Percentiles rank a stretch among this genome's conserved stretches.
Evolutionary conservation across 2,329 filamentous ascomycete genomes (phyloP).

Genomic region (Paecilomyces sp.): DNA sequence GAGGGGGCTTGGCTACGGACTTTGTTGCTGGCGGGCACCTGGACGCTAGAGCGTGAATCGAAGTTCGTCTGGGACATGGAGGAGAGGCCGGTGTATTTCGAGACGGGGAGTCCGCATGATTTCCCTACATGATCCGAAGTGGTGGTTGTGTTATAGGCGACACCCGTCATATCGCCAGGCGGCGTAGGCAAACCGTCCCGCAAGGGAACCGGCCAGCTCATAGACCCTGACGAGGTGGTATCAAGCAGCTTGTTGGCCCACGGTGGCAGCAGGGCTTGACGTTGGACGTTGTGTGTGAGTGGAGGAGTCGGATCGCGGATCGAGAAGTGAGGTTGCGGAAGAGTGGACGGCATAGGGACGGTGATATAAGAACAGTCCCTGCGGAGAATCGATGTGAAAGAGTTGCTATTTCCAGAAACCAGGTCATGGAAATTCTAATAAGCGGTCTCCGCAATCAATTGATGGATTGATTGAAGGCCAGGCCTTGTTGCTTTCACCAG

Average conservation of each 20-base stretch:
- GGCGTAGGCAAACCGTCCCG: slow-evolving; percentile 35
- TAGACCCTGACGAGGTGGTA: slow-evolving; percentile 9
- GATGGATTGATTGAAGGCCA: background rate
- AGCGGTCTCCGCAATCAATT: background rate
- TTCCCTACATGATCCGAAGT: slow-evolving; percentile 24
- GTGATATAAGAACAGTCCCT: slow-evolving; percentile 6
- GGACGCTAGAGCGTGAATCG: slow-evolving; percentile 13
- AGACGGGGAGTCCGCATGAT: slow-evolving; percentile 16
- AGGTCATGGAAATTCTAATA: slow-evolving; percentile 11
- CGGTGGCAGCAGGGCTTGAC: slow-evolving; percentile 6
- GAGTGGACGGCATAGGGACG: slow-evolving; percentile 28
- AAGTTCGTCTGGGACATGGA: slow-evolving; percentile 14
- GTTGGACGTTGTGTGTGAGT: slow-evolving; percentile 12
- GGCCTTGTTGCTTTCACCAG: background rate
- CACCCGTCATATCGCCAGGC: slow-evolving; percentile 35
- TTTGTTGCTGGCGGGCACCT: slow-evolving; percentile 15
- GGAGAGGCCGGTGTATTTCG: slow-evolving; percentile 14
- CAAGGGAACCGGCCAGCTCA: slow-evolving; percentile 29
- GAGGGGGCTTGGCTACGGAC: slow-evolving; percentile 15
- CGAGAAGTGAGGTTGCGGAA: slow-evolving; percentile 19
- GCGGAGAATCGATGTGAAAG: slow-evolving; percentile 5
- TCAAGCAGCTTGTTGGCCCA: slow-evolving; percentile 6
- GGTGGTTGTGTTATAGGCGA: slow-evolving; percentile 28
- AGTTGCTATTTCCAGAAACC: slow-evolving; percentile 4
- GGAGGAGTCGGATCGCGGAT: slow-evolving; percentile 20